phyloP scores from a whole-genome alignment of 352 stramenopile species.

The Pythium sp. region DNA sequence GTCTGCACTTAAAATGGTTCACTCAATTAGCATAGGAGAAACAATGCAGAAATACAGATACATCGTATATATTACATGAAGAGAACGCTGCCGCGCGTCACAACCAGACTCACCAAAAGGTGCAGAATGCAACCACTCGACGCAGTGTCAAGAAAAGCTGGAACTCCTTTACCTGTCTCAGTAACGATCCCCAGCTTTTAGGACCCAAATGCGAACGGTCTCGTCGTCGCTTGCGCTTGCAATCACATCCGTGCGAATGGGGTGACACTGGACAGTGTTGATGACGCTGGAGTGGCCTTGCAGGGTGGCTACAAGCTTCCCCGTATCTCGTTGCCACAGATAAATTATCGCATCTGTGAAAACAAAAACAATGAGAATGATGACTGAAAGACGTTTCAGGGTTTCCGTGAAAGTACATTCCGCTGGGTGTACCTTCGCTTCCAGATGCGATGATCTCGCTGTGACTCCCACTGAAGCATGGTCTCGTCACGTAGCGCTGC shows the following conservation, averaged over 20 bases:
- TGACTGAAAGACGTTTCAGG: background rate
- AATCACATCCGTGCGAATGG: constrained; percentile 44
- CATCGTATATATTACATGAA: constrained; percentile 13
- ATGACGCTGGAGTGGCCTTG: constrained; percentile 64
- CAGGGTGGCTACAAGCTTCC: constrained; percentile 33
- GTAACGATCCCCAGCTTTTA: constrained; percentile 12
- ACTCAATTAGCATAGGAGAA: background rate
- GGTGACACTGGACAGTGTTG: constrained; percentile 65
- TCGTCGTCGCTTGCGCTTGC: constrained; percentile 76
- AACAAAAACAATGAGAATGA: background rate
- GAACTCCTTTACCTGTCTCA: background rate
- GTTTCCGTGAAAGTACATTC: background rate
- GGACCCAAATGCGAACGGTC: constrained; percentile 49
- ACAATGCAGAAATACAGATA: background rate
- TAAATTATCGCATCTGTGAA: constrained; percentile 52
- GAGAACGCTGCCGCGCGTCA: background rate
- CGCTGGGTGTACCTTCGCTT: constrained; percentile 54
- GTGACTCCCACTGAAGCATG: constrained; percentile 53
- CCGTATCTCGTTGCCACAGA: constrained; percentile 59
- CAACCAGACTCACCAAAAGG: background rate
- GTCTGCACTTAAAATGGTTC: background rate
- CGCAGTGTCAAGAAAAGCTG: background rate
- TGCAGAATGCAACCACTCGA: background rate
- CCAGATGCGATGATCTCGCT: constrained; percentile 57
- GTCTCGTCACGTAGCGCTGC: constrained; percentile 59